Evolutionary conservation across 2,329 filamentous ascomycete genomes (phyloP).

Genomic region (Aspergillus chevalieri): DNA sequence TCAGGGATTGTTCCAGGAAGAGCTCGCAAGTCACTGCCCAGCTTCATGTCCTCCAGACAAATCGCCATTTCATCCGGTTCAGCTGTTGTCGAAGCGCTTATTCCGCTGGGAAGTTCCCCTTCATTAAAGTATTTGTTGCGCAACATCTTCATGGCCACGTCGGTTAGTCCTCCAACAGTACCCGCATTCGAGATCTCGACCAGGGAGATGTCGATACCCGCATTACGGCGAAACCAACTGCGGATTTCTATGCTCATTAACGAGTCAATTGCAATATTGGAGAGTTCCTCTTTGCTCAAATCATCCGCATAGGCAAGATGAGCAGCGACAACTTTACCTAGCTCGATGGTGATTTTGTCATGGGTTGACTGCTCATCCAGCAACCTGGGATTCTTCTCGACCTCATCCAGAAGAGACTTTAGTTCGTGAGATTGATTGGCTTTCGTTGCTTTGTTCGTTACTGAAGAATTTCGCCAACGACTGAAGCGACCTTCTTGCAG

Average conservation of each 20-base stretch:
- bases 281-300: conserved; percentile 17
- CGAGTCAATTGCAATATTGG: conserved; percentile 19
- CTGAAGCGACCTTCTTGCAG: conserved; percentile 5
- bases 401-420: conserved; percentile 1
- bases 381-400: conserved; percentile 5
- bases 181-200: conserved; percentile 46
- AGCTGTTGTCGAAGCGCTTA: no score
- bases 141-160: conserved; percentile 10
- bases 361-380: conserved; percentile 6
- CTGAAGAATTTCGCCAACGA: conserved; percentile 3
- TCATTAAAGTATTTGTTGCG: conserved; percentile 6
- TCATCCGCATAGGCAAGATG: conserved; percentile 6
- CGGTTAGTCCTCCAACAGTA: conserved; percentile 10
- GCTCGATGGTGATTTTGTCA: conserved; percentile 4
- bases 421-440: not conserved
- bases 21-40: conserved; percentile 4
- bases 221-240: conserved; percentile 19
- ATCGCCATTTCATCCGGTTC: not conserved
- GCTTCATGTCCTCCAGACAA: conserved; percentile 5
- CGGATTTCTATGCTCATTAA: conserved; percentile 25
- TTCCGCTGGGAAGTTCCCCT: not conserved
- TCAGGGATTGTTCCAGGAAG: not conserved
- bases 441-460: not conserved
- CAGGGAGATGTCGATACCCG: conserved; percentile 38
- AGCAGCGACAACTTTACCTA: conserved; percentile 7